phyloP scores from a whole-genome alignment of 2,329 filamentous ascomycete genomes.

The Ploettnerulaceae sp. region DNA sequence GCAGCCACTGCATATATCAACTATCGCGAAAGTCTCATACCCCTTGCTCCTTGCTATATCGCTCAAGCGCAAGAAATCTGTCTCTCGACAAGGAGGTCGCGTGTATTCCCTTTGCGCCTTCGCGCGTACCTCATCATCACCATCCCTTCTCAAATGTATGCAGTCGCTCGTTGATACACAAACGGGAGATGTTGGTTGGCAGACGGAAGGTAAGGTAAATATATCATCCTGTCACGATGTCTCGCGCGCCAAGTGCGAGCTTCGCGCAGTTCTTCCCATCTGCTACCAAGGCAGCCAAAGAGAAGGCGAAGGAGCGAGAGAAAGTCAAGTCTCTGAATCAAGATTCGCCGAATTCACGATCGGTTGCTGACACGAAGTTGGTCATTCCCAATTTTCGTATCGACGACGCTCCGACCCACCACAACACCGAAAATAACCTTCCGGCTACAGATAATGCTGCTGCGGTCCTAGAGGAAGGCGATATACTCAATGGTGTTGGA shows the following conservation, averaged over 20 bases:
- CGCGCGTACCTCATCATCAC: constrained; percentile 25
- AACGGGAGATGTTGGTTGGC: constrained; percentile 32
- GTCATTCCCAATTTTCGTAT: constrained; percentile 27
- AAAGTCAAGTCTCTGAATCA: constrained; percentile 44
- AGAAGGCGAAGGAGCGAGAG: constrained; percentile 56
- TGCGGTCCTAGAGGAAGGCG: constrained; percentile 49
- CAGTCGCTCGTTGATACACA: constrained; percentile 23
- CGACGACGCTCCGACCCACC: constrained; percentile 31
- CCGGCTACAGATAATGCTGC: constrained; percentile 24
- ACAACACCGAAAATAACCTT: constrained; percentile 19
- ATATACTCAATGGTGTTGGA: constrained; percentile 64
- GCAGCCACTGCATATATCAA: background rate
- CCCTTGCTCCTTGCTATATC: background rate
- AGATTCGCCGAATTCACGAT: constrained; percentile 31
- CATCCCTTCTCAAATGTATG: constrained; percentile 26
- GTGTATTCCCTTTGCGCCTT: constrained; percentile 17
- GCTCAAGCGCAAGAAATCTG: constrained; percentile 18
- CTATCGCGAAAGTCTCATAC: background rate
- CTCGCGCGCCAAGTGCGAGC: constrained; percentile 70
- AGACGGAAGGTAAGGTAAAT: constrained; percentile 33
- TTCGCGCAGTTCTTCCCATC: constrained; percentile 85
- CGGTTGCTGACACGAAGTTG: constrained; percentile 35
- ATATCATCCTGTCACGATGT: constrained; percentile 53
- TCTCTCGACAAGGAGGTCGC: constrained; percentile 24
- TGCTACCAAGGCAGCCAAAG: constrained; percentile 54